Conservation (phyloP, 2,329 filamentous ascomycete species). For the Botrytis byssoidea region DNA sequence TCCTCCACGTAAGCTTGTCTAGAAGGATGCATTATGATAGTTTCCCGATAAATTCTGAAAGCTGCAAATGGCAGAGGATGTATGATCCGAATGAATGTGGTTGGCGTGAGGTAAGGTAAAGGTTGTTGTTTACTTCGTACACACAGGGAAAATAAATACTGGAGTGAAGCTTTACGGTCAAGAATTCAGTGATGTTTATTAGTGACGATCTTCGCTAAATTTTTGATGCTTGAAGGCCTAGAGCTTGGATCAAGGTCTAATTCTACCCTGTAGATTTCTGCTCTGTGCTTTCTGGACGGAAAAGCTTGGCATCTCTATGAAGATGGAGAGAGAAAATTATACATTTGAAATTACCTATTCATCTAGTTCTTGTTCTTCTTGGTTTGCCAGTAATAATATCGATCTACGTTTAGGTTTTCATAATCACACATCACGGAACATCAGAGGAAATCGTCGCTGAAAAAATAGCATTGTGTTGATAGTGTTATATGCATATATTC, state of each 20-base stretch:
- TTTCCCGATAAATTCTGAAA: neutral
- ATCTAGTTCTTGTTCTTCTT: neutral
- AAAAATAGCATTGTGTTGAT: neutral
- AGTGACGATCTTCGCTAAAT: conserved; percentile 17
- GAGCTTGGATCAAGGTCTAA: neutral
- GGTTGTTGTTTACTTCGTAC: neutral
- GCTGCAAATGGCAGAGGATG: neutral
- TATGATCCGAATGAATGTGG: neutral
- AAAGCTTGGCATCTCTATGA: neutral
- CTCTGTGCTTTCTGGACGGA: neutral
- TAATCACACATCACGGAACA: neutral
- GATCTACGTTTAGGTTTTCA: neutral
- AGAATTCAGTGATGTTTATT: conserved; percentile 10
- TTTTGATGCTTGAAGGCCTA: neutral
- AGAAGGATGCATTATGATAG: conserved; percentile 70
- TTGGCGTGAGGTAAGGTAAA: neutral
- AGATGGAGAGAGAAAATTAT: neutral
- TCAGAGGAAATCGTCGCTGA: neutral
- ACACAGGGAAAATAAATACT: neutral
- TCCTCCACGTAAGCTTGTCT: conserved; percentile 95
- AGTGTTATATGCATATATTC: neutral
- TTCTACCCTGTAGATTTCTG: neutral
- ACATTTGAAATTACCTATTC: neutral
- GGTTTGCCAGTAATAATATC: neutral
- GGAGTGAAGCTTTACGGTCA: conserved; percentile 8